These are phyloP conservation scores for Salix suchowensis DNA, from an alignment of 345 rosid species.

Conservation along the genomic window DNA sequence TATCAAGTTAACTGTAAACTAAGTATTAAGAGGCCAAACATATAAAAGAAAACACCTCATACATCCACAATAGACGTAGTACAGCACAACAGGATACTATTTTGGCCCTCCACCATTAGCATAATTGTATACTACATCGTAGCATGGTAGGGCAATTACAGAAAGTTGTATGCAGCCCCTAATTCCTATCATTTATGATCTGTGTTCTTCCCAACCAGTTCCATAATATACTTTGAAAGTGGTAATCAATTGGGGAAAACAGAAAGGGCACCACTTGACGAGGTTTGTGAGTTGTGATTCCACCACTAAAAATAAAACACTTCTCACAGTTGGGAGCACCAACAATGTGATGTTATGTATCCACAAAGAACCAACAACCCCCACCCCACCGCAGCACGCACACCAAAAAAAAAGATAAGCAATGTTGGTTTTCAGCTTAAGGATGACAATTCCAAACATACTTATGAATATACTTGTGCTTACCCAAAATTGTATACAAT, in stretches of 20 bases:
- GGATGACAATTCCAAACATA: not conserved
- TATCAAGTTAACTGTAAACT: not conserved
- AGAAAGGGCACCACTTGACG: not conserved
- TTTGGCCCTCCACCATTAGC: not conserved
- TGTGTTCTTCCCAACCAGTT: not conserved
- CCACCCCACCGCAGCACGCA: not conserved
- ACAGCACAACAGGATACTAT: not conserved
- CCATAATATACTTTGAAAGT: not conserved
- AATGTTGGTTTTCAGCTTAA: not conserved
- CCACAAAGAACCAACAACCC: not conserved
- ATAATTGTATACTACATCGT: not conserved
- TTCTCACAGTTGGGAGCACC: not conserved
- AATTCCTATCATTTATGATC: not conserved
- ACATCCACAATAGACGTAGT: not conserved
- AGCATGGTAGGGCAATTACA: not conserved
- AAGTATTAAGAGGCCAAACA: not conserved
- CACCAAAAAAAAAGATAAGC: not conserved
- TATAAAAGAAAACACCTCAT: not conserved
- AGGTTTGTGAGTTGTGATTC: not conserved
- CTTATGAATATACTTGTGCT: conserved; percentile 19
- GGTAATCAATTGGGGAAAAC: not conserved
- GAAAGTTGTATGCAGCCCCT: not conserved
- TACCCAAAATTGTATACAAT: conserved; percentile 84
- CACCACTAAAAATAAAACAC: not conserved
- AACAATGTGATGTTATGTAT: not conserved